Conservation (phyloP, 148 eudicot genomes). For the Cornus florida region DNA sequence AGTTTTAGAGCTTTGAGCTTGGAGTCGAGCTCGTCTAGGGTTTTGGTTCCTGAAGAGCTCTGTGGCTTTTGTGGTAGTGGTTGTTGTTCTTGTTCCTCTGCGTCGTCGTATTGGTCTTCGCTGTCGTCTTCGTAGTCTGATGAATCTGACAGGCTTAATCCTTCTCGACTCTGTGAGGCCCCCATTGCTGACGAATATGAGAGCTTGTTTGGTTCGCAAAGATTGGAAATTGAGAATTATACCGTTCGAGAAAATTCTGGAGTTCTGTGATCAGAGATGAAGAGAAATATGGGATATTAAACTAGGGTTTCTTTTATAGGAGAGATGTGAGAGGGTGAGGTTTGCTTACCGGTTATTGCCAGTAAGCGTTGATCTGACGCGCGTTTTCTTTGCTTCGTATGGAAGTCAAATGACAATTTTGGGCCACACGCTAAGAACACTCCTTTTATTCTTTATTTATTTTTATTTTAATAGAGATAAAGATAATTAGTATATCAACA, state of each 20-base stretch:
- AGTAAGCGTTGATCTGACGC: slow-evolving; percentile 14
- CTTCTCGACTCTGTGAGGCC: slow-evolving; percentile 66
- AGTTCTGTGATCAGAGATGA: neutral
- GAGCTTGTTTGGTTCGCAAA: neutral
- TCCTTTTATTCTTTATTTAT: neutral
- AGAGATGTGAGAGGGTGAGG: neutral
- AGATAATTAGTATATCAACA: no score
- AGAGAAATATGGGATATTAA: neutral
- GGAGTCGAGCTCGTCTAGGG: slow-evolving; percentile 63
- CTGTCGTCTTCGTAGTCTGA: slow-evolving; percentile 1
- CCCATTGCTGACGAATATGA: slow-evolving; percentile 41
- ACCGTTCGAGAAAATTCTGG: no score
- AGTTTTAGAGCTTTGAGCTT: slow-evolving; percentile 58
- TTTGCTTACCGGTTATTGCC: neutral
- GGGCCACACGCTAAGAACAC: neutral
- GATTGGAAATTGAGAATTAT: neutral
- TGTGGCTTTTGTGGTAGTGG: slow-evolving; percentile 6
- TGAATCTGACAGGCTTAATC: slow-evolving; percentile 43
- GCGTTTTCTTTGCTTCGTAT: neutral
- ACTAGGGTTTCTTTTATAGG: neutral
- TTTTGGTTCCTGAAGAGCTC: slow-evolving; percentile 12
- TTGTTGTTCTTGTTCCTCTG: slow-evolving; percentile 24
- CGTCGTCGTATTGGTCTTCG: slow-evolving; percentile 32
- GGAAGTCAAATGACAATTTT: neutral
- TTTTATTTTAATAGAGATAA: no score